Evolutionary conservation across 768 basidiomycete genomes (phyloP), one percentile per base, ranked within the genome.

Genomic region (Phylloporus sp.): DNA sequence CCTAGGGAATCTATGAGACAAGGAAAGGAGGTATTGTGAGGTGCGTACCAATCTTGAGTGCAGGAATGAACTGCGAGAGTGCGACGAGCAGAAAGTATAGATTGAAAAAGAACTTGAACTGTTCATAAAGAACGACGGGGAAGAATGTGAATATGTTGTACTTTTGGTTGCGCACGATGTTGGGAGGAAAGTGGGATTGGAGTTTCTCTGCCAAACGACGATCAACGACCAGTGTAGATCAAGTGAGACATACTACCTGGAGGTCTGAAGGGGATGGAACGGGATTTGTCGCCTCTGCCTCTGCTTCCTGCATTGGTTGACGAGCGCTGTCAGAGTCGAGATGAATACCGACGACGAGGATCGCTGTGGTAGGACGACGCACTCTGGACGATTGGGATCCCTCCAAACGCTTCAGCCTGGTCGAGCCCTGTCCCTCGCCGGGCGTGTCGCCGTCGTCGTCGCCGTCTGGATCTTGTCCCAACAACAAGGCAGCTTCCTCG

Each of bases 91-190:
- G 80, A 63, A 99, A 99, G 68, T 98, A 99, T 7, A 97, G 77
- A 64, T 98, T 99, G 81, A 96, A 98, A 74, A 99, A 99, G 76
- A 95, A 97, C 69, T 97, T 98, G 84, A 98, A 99, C 65, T 98
- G 95, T 66, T 98, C 94, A 67, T 97, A 98, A 65, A 98, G 81
- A 36, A 98, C 94, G 54, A 97, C 80, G 4, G 96, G 96, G 9
- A 99, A 78, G 74, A 99, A 99, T n/a, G 90, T 92, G 70, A 90
- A 79, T 44, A 88, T 75, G 63, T 94, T 95, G 76, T 98, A 98
- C 72, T 99, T 99, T 68, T 98, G 95, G 59, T 99, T 99, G 57
- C 90, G 84, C 46, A 96, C 90, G 38, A 86, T 84, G 68, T 99
- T 99, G 24, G 93, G 78, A 15, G 95, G 84, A 53, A 80, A 90